Percentiles rank a stretch among this genome's conserved stretches.
Conservation (phyloP, 257 asterid genomes). For the Linaria vulgaris region DNA sequence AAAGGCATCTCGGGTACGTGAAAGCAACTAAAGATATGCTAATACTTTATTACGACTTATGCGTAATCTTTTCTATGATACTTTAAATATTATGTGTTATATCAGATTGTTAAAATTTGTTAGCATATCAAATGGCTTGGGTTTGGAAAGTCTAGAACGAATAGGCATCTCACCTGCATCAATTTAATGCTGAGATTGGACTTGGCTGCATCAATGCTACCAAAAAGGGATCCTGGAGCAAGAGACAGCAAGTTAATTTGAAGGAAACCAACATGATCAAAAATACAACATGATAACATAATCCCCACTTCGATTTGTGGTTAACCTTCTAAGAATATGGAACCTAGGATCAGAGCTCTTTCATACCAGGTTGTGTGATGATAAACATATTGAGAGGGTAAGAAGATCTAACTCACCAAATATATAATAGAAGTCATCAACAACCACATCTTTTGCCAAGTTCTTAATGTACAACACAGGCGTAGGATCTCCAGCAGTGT, state of each 20-base stretch:
- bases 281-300: background rate
- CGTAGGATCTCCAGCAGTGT: conserved; percentile 80
- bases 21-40: background rate
- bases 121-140: background rate
- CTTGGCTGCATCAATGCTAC: conserved; percentile 66
- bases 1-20: background rate
- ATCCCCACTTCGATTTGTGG: background rate
- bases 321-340: background rate
- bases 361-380: conserved; percentile 1
- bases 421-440: conserved; percentile 73
- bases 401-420: conserved; percentile 60
- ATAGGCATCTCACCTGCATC: conserved; percentile 74
- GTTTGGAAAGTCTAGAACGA: conserved; percentile 4
- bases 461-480: conserved; percentile 78
- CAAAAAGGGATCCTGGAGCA: conserved; percentile 78
- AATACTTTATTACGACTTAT: background rate
- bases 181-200: conserved; percentile 73
- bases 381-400: conserved; percentile 7
- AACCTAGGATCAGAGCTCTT: background rate
- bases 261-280: background rate
- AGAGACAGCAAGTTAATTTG: conserved; percentile 17
- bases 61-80: no score
- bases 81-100: no score
- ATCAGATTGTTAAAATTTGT: no score
- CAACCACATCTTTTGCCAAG: conserved; percentile 83